These are phyloP conservation scores for Quillaja saponaria DNA, from an alignment of 306 rosid genomes.

Conservation along the genomic window DNA sequence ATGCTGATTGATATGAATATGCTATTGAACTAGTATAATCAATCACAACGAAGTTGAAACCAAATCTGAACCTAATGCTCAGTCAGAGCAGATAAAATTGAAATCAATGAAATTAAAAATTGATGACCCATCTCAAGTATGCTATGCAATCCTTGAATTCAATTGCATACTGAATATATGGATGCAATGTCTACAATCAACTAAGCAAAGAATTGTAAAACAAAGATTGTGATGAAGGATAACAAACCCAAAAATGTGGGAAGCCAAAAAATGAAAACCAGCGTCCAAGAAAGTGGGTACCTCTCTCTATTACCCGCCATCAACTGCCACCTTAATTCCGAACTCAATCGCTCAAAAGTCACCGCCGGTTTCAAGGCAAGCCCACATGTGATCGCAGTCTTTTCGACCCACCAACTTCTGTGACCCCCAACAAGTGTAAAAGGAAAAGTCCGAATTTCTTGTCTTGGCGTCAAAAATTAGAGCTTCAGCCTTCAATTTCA, in stretches of 20 bases:
- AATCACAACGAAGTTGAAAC: too few species aligned
- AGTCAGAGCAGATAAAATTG: neutral
- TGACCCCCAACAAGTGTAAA: neutral
- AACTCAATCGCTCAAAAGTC: conserved; percentile 2
- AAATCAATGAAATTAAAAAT: neutral
- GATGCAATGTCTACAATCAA: conserved; percentile 8
- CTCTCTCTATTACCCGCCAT: conserved; percentile 12
- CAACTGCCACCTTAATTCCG: neutral
- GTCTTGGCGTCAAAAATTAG: conserved; percentile 13
- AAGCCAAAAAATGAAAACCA: neutral
- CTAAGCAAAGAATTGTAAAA: neutral
- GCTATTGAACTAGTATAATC: too few species aligned
- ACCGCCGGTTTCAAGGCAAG: neutral
- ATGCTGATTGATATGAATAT: too few species aligned
- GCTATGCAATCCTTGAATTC: conserved; percentile 3
- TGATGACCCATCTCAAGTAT: neutral
- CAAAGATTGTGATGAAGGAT: neutral
- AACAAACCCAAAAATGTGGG: neutral
- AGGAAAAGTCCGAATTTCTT: conserved; percentile 12
- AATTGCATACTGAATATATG: neutral
- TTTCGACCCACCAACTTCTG: conserved; percentile 15
- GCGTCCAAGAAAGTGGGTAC: neutral
- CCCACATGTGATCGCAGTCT: conserved; percentile 4
- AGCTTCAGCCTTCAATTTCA: neutral
- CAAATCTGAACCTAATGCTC: too few species aligned